phyloP scores from a whole-genome alignment of 176 grass and related monocot genomes.

The Aegilops longissima region DNA sequence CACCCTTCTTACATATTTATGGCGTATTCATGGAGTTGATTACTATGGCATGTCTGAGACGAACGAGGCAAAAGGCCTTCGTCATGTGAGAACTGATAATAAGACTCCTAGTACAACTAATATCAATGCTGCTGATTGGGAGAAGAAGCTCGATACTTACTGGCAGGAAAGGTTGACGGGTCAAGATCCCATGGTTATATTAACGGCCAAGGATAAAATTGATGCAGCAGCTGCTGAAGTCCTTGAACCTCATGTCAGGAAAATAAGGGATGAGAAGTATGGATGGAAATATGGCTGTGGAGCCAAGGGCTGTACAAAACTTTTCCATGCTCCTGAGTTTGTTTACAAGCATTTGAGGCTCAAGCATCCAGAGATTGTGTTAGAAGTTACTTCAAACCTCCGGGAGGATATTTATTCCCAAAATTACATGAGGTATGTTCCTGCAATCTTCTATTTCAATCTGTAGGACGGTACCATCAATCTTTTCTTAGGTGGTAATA shows the following conservation, averaged over 20 bases:
- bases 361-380: constrained; percentile 86
- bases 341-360: constrained; percentile 98
- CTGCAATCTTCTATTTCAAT: constrained; percentile 10
- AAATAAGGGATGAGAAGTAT: constrained; percentile 99
- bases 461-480: background rate
- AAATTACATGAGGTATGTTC: constrained; percentile 97
- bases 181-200: constrained; percentile 77
- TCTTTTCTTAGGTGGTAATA: background rate
- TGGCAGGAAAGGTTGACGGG: constrained; percentile 79
- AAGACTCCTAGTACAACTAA: constrained; percentile 57
- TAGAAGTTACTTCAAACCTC: constrained; percentile 94
- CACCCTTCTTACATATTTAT: constrained; percentile 88
- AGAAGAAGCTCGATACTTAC: constrained; percentile 87
- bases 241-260: constrained; percentile 83
- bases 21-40: constrained; percentile 95
- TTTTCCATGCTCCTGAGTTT: constrained; percentile 99
- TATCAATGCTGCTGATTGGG: constrained; percentile 70
- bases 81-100: constrained; percentile 81
- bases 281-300: constrained; percentile 99
- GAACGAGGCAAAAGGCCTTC: constrained; percentile 70
- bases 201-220: constrained; percentile 92
- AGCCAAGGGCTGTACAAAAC: constrained; percentile 94
- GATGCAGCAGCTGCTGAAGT: constrained; percentile 86
- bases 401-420: constrained; percentile 92
- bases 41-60: constrained; percentile 89